A percentile compares a stretch with the other conserved stretches of the same genome.
phyloP scores from a whole-genome alignment of 768 basidiomycete genomes.

The Coprinopsis strossmayeri region DNA sequence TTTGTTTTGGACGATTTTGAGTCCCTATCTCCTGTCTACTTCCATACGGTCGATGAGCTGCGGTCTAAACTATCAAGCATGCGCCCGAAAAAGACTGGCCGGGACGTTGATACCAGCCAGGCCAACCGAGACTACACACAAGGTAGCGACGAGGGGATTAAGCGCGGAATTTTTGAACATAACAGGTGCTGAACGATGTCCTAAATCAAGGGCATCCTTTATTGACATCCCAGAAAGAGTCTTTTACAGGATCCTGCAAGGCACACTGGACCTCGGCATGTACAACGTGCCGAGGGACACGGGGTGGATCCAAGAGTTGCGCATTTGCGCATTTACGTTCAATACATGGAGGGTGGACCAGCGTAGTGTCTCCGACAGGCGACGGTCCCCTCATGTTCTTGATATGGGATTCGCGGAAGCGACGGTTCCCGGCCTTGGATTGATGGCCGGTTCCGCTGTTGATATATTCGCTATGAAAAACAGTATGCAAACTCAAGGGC shows the following conservation, averaged over 20 bases:
- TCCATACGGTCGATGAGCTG: background rate
- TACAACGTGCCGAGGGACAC: background rate
- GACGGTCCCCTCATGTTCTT: background rate
- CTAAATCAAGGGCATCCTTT: background rate
- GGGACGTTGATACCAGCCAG: background rate
- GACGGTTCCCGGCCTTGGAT: background rate
- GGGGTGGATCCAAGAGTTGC: background rate
- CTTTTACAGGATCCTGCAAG: background rate
- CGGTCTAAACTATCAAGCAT: background rate
- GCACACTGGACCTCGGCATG: background rate
- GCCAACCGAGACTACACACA: background rate
- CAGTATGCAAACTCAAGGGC: background rate
- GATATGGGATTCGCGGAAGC: slow-evolving; percentile 1
- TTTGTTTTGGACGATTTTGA: background rate
- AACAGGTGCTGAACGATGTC: background rate
- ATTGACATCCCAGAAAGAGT: background rate
- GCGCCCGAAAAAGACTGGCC: background rate
- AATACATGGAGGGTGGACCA: background rate
- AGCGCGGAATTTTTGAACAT: background rate
- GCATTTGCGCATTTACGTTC: background rate
- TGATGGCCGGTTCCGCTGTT: background rate
- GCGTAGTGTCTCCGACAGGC: background rate
- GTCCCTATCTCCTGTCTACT: background rate
- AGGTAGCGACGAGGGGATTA: background rate
- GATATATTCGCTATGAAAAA: background rate